Evolutionary conservation across 164 flowering plant genomes (phyloP).

Genomic region (Euptelea pleiosperma): DNA sequence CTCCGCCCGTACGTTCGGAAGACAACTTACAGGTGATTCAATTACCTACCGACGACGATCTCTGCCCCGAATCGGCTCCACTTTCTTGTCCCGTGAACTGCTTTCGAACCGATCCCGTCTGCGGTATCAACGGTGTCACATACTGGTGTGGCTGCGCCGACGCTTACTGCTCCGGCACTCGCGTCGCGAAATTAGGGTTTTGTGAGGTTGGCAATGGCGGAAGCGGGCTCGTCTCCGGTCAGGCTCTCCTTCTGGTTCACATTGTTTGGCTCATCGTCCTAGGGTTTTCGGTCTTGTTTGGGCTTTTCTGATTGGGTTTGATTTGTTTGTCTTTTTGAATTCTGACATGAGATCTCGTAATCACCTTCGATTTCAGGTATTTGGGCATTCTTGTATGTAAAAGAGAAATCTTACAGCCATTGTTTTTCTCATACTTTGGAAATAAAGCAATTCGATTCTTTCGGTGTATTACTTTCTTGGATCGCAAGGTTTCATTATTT

Average conservation of each 20-base stretch:
- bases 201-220: slow-evolving; percentile 61
- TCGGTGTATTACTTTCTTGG: too few relatives aligned
- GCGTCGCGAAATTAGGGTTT: slow-evolving; percentile 50
- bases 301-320: slow-evolving; percentile 32
- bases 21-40: slow-evolving; percentile 5
- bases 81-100: slow-evolving; percentile 50
- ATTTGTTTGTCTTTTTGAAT: background rate
- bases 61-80: slow-evolving; percentile 25
- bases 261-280: slow-evolving; percentile 62
- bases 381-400: slow-evolving; percentile 7
- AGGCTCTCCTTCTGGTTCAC: slow-evolving; percentile 57
- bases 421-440: background rate
- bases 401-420: slow-evolving; percentile 1
- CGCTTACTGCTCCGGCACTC: slow-evolving; percentile 50
- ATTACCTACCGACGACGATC: slow-evolving; percentile 16
- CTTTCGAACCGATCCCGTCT: slow-evolving; percentile 64
- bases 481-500: too few relatives aligned
- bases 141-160: slow-evolving; percentile 77
- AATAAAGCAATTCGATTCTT: background rate
- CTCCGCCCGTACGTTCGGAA: slow-evolving; percentile 9
- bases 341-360: too few relatives aligned
- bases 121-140: slow-evolving; percentile 64
- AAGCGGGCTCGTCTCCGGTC: slow-evolving; percentile 39
- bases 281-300: slow-evolving; percentile 50
- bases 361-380: background rate